These are phyloP conservation scores for Talaromyces ruber DNA, from an alignment of 495 filamentous ascomycete species.

Conservation along the genomic window DNA sequence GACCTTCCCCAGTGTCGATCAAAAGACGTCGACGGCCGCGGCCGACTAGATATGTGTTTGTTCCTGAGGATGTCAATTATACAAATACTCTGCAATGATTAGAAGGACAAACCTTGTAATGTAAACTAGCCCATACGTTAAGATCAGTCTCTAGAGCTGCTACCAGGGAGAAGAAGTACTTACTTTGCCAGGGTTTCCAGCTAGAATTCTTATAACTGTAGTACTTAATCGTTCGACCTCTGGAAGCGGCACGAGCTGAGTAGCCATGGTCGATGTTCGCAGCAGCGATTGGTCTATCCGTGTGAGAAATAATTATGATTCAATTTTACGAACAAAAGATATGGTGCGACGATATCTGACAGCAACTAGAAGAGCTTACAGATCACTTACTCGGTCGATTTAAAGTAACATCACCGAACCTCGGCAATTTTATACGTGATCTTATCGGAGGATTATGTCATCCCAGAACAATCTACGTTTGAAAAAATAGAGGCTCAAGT, in stretches of 20 bases:
- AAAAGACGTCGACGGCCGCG: constrained; percentile 58
- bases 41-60: constrained; percentile 83
- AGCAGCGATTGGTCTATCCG: not conserved
- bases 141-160: not conserved
- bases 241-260: constrained; percentile 42
- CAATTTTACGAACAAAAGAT: not conserved
- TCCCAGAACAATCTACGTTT: not conserved
- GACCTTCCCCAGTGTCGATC: constrained; percentile 73
- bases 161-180: constrained; percentile 3
- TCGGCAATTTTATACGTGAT: constrained; percentile 2
- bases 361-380: not conserved
- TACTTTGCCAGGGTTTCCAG: constrained; percentile 74
- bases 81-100: not conserved
- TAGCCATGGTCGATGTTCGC: constrained; percentile 27
- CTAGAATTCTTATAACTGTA: constrained; percentile 64
- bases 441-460: constrained; percentile 5
- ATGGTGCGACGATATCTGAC: not conserved
- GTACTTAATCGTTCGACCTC: constrained; percentile 60
- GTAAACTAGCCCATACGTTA: constrained; percentile 31
- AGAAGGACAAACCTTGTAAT: constrained; percentile 34
- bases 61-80: constrained; percentile 38
- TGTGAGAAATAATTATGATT: not conserved
- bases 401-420: not conserved
- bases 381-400: not conserved
- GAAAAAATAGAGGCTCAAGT: not conserved